A percentile compares a stretch with the other conserved stretches of the same genome.
Evolutionary conservation across 306 rosid genomes (phyloP).

Genomic region (Rosa lucieae): DNA sequence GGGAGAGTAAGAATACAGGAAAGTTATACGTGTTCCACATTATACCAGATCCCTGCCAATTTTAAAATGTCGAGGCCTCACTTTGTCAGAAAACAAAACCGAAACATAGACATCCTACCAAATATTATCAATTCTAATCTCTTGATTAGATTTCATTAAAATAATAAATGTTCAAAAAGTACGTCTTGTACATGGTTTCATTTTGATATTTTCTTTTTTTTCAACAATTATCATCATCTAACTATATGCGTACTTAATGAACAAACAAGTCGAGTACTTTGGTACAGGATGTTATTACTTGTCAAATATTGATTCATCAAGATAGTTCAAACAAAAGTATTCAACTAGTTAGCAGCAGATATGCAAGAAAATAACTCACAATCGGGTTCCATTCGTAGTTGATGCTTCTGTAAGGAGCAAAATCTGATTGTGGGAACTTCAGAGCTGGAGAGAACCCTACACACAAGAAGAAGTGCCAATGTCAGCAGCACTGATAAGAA

Average conservation of each 20-base stretch:
- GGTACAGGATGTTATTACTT: constrained; percentile 4
- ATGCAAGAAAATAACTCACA: constrained; percentile 45
- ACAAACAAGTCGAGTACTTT: constrained; percentile 7
- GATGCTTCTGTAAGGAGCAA: constrained; percentile 59
- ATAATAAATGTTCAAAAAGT: neutral
- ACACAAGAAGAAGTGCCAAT: constrained; percentile 25
- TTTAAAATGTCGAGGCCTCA: constrained; percentile 17
- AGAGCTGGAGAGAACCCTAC: constrained; percentile 84
- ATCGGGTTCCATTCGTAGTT: constrained; percentile 81
- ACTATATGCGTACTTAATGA: neutral
- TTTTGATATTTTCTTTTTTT: neutral
- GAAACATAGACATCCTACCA: neutral
- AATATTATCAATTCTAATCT: too few relatives aligned
- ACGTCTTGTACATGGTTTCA: neutral
- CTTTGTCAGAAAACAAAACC: constrained; percentile 9
- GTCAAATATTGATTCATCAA: constrained; percentile 12
- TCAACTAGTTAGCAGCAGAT: constrained; percentile 8
- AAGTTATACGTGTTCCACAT: constrained; percentile 70
- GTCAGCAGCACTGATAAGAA: constrained; percentile 29
- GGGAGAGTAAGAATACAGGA: constrained; percentile 77
- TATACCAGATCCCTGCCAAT: constrained; percentile 81
- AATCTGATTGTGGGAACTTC: constrained; percentile 83
- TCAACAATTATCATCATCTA: neutral
- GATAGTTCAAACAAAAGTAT: constrained; percentile 25
- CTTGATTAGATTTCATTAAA: neutral